Base-by-base conservation (phyloP, 495 filamentous ascomycete genomes). In the Articulospora tetracladia region DNA sequence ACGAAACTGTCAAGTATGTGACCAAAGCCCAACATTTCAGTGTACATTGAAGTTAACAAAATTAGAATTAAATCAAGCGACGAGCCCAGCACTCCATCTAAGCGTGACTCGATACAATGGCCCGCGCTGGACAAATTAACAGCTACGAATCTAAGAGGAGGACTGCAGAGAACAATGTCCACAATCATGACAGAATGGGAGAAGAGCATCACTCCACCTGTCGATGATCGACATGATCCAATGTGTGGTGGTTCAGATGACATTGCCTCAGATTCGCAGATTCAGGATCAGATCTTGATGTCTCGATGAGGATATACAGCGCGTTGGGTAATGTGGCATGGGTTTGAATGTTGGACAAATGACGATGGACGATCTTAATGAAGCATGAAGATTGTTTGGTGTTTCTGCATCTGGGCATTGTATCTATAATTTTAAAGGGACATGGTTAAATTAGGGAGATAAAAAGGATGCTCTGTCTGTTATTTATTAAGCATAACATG, bases 131-230 rank as follows among this genome's bases (percentile, higher is more conserved):
- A 76, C 19, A 86, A 86, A 55, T 65, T 86, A 46, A 77, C 79
- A 1, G 83, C 85, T 17, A 46, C 74, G 6, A 83, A 83, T 55
- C 73, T 89, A 41, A 82, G 77, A 26, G 53, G 76, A 10, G 83
- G 84, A 53, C 73, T 89, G 47, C 81, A 77, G 53, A 76, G 77
- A 6, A 88, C 85, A 15, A 83, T 86, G 15, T 82, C 82, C 25
- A 83, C 78, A 50, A 73, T 88, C 55, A 88, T 89, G 85, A 81
- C 76, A 39, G 86, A 89, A 58, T 89, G 85, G 86, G 86, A 90
- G 69, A 77, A 71, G 47, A 69, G 41, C 50, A 55, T 69, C n/a
- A 64, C 67, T 6, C 60, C 64, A 24, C 51, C 61, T 1, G 30
- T 49, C 19, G 66, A 63, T 7, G 30, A 20, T 7, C 15, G 27